A percentile compares a stretch with the other conserved stretches of the same genome.
Conservation (phyloP, 371 early-diverging fungal species). For the Choanephora cucurbitarum region DNA sequence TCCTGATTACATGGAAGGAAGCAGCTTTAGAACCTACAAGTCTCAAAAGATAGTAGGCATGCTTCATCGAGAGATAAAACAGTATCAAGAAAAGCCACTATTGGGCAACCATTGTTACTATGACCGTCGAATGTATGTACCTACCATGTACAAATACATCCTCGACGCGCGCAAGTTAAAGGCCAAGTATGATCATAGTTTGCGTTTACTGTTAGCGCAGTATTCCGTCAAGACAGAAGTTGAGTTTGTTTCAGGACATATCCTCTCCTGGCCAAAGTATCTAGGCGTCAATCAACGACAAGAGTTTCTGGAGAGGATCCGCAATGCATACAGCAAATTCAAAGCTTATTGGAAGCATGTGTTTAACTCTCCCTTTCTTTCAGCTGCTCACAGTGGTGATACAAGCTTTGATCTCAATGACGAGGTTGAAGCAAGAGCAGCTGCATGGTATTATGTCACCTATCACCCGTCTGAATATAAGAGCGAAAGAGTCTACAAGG, state of each 20-base stretch:
- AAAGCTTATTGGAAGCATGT: constrained; percentile 34
- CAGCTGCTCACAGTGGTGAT: neutral
- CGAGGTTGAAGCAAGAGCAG: constrained; percentile 50
- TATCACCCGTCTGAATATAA: constrained; percentile 49
- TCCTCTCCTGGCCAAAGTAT: constrained; percentile 32
- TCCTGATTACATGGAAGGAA: constrained; percentile 76
- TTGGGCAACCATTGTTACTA: constrained; percentile 21
- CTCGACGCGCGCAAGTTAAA: constrained; percentile 48
- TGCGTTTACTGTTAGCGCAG: constrained; percentile 58
- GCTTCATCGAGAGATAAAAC: constrained; percentile 46
- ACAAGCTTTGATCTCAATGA: neutral
- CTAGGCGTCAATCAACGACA: constrained; percentile 6
- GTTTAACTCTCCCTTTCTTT: constrained; percentile 24
- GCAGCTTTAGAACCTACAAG: constrained; percentile 37
- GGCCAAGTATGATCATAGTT: constrained; percentile 50
- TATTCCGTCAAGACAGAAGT: constrained; percentile 55
- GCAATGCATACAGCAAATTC: constrained; percentile 35
- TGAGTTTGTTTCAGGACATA: constrained; percentile 42
- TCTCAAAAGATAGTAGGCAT: constrained; percentile 56
- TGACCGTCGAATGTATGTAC: constrained; percentile 44
- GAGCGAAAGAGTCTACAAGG: constrained; percentile 6
- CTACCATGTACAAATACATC: constrained; percentile 56
- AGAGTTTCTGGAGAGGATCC: constrained; percentile 13
- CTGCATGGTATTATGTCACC: constrained; percentile 72
- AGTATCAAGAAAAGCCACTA: neutral